Evolutionary conservation across 1,284 basidiomycete genomes (phyloP), one percentile per base, ranked within the genome.

Genomic region (Ganoderma sinense): DNA sequence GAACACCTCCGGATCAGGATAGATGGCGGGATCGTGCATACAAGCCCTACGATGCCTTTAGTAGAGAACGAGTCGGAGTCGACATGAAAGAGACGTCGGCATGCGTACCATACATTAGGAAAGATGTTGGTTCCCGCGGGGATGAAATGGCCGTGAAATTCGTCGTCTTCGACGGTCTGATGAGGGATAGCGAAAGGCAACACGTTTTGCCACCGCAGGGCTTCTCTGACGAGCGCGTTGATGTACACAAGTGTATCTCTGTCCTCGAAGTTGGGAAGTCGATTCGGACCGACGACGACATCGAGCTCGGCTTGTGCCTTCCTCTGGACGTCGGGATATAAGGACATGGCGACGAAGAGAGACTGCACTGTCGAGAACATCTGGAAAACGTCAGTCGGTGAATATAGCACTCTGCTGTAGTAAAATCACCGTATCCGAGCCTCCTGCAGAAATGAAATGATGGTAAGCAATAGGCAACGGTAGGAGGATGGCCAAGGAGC

Each of bases 281-380:
- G 72, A 36, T 81, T 75, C 14, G 69, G 62, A n/a, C n/a, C n/a
- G n/a, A n/a, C n/a, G n/a, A n/a, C n/a, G n/a, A n/a, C n/a, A n/a
- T n/a, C n/a, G n/a, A 4, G 76, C 75, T 1, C 77, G 69, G 70
- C 70, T 40, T 81, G 82, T 0, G 78, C 77, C 55, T 73, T 75
- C 29, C 58, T 59, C 59, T 75, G 74, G 7, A 80, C 76, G 6
- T 83, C 80, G 0, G 80, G 84, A 59, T 81, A 74, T 36, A 80
- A 73, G 0, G 80, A 64, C 76, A 83, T 78, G 0, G 79, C 78
- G 10, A 84, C 73, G 68, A 83, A 78, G 67, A 82, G 78, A 60
- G 64, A 65, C 69, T 75, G 16, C 2, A 80, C 61, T 0, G 73
- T 73, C 7, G 79, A 79, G 33, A 74, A 60, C 23, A 55, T 59